Base-by-base conservation (phyloP, 2,329 filamentous ascomycete species). In the Penicillium capsulatum region DNA sequence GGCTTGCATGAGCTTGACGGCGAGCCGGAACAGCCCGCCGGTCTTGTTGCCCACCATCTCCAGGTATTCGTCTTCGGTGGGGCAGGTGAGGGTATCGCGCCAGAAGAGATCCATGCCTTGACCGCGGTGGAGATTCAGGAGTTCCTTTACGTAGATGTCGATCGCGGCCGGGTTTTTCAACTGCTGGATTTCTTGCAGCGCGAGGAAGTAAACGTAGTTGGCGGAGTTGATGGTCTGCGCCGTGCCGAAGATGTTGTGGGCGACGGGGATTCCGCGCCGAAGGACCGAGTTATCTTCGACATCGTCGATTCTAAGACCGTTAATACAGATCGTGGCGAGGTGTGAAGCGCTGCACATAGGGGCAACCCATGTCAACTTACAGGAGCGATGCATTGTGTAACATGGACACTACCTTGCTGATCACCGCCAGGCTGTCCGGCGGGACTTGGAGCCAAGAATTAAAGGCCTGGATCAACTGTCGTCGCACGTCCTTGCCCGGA, bases 201-300 rank as follows among this genome's bases (percentile, higher is more conserved):
- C 67, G 4, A 68, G 55, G 39, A 74, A 71, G 45, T 71, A 74
- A 14, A 69, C 63, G 40, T 71, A 72, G 47, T 72, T 75, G 27
- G 71, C 71, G 8, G 66, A 69, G 56, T 75, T 75, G 54, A 75
- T 75, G 2, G 72, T 73, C 45, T 74, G 73, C 9, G 71, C 65
- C 4, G 60, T 64, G 32, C 73, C 73, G 50, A 72, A 75, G 33
- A 75, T 69, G 37, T 60, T 66, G 54, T 76, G 72, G 0, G 72
- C 68, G 3, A 71, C 68, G 1, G 73, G 71, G 4, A 66, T 57
- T 4, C 72, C 72, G 28, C 72, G 63, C 9, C 72, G 68, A 27
- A 74, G 61, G n/a, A 61, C 44, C 2, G 71, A 74, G 42, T 59
- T 59, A 48, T 75, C 72, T 55, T 75, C 64, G 16, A 75, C 66